Base-by-base conservation (phyloP, 1,284 basidiomycete species). In the Cutaneotrichosporon daszewskae region DNA sequence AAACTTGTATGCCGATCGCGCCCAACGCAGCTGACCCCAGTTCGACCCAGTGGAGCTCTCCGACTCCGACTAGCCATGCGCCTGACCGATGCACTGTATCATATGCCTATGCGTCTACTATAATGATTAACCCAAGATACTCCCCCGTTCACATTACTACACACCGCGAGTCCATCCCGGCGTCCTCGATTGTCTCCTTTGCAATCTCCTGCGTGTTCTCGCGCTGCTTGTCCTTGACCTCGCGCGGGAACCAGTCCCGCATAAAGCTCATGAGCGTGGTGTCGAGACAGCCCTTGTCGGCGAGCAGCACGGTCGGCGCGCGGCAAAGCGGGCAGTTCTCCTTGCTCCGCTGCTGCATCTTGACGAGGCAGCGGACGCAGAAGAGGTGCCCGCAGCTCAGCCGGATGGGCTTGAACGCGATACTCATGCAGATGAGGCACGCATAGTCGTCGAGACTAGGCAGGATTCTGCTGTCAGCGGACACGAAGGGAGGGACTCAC, bases 201-300 rank as follows among this genome's bases (percentile, higher is more conserved):
- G 79, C 76, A 0, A 84, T 80, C 61, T 95, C 91, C 33, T 72
- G 74, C 62, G 87, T 82, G 64, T 92, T 92, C 58, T 81, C 77
- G 49, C 77, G 77, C 34, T 83, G 73, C 68, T 96, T 95, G 58
- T 77, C 77, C 54, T 76, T 79, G 14, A 89, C 77, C 66, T 96
- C 92, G 9, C 80, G 66, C 0, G 92, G 90, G 69, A 97, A 96
- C 89, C 90, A 96, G 49, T 85, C 82, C 52, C 84, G 78, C 81
- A 96, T 87, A 58, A 90, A 92, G 66, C 58, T 55, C 66, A 69
- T 66, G 35, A 69, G 54, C 14, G 56, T 50, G 12, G 55, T 22
- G 48, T 69, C 66, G 22, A 69, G 54, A 24, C 62, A 68, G 16
- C 43, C 60, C 60, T 81, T 75, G 64, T 88, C 78, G 9, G 89